Base-by-base conservation (phyloP, 192 early-diverging fungal species). In the Gonapodya prolifera region DNA sequence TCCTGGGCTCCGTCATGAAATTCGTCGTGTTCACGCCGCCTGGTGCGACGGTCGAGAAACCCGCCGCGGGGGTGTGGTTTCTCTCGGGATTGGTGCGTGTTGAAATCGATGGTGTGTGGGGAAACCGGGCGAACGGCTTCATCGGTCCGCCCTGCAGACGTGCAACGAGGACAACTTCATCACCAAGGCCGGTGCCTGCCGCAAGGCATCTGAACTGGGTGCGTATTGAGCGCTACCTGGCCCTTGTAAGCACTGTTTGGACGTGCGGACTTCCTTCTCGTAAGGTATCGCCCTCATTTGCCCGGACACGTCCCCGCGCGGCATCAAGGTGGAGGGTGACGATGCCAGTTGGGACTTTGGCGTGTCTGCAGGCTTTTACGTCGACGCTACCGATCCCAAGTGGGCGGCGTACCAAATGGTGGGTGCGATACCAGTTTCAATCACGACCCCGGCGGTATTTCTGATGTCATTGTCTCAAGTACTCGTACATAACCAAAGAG, bases 121-220 rank as follows among this genome's bases (percentile, higher is more conserved):
- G n/a, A n/a, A n/a, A n/a, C n/a, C 45, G 45, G 45, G 23, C 45
- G 45, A 61, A 75, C 23, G 35, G n/a, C n/a, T 75, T 75, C 2
- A 75, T 16, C n/a, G 31, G 18, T 69, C n/a, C 18, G n/a, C n/a
- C 45, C 8, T 16, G 45, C 23, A 61, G 34, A 92, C 92, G 0
- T 90, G 91, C 80, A 92, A 84, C 69, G 91, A 93, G 71, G 95
- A 97, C 84, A 97, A 97, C 86, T 94, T 95, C 85, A 81, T 93
- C 75, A 89, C 89, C 79, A 97, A 97, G 82, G 88, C 89, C 77
- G 92, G 94, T 1, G 92, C 93, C 31, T 77, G 92, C 30, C 77
- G 79, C 30, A 79, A 86, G 28, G 88, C 93, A 35, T 85, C 91
- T 1, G 80, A 91, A 71, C 85, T 88, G 35, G 89, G 45, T 61